Conservation (phyloP, 179 eudicot genomes). For the Vitellaria paradoxa region DNA sequence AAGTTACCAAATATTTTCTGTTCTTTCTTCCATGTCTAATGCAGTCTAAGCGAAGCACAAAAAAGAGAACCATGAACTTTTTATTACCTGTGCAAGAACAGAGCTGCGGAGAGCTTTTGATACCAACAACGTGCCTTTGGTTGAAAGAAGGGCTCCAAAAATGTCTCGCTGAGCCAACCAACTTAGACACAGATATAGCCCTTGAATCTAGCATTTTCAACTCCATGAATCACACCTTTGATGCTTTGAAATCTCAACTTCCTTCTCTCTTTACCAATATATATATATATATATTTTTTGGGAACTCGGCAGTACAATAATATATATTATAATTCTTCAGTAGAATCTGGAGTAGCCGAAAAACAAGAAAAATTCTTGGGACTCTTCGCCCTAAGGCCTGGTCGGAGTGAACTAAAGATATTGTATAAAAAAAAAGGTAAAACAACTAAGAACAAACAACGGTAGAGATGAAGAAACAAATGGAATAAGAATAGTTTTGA, state of each 20-base stretch:
- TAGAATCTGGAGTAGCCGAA: neutral
- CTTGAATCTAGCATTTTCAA: slow-evolving; percentile 38
- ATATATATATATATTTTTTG: neutral
- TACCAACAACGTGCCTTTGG: slow-evolving; percentile 16
- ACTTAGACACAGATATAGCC: slow-evolving; percentile 22
- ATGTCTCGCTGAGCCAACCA: slow-evolving; percentile 19
- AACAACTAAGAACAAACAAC: neutral
- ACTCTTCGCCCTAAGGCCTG: neutral
- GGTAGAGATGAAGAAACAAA: neutral
- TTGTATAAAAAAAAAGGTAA: neutral
- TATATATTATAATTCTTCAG: neutral
- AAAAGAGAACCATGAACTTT: neutral
- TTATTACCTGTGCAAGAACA: slow-evolving; percentile 55
- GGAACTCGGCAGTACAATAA: neutral
- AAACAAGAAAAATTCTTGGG: slow-evolving; percentile 17
- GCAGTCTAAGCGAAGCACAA: neutral
- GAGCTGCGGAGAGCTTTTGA: slow-evolving; percentile 26
- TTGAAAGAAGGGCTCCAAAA: slow-evolving; percentile 21
- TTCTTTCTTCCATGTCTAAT: neutral
- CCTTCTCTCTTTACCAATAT: neutral
- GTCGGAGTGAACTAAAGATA: neutral
- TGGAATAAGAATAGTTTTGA: neutral
- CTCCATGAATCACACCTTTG: slow-evolving; percentile 32
- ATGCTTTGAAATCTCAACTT: slow-evolving; percentile 3
- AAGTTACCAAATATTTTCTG: neutral